Base-by-base conservation (phyloP, 2,329 filamentous ascomycete species). In the Penicillium sp. region DNA sequence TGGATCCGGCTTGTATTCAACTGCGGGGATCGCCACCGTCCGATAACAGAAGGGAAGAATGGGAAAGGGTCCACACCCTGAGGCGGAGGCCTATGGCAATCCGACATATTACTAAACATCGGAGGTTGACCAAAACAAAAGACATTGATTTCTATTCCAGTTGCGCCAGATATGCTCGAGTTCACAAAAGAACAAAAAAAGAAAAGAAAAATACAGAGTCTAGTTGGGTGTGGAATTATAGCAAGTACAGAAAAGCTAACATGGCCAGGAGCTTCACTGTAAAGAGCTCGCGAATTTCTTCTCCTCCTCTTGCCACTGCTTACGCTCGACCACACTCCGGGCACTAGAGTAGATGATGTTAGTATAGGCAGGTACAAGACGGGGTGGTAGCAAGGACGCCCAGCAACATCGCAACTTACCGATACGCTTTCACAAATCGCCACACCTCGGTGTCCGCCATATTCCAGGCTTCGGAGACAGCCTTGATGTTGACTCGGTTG, bases 401-500 rank as follows among this genome's bases (percentile, higher is more conserved):
- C 31, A 33, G 9, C 16, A 11, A 70, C 65, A 53, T 55, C 39
- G 39, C 19, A 13, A 70, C 67, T 55, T 54, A 76, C 74, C 72
- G 77, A 63, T 78, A 87, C 5, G 85, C 84, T 51, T 83, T 75
- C 21, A 84, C 80, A 66, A 88, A 88, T 57, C 81, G 81, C 85
- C 85, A 88, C 8, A 81, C 79, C 68, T 88, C 85, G 3, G 83
- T 82, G 63, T 88, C 85, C 2, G 82, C 84, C 59, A 87, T 61
- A 64, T 85, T 87, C 85, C 78, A 80, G 29, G 77, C 77, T 65
- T 80, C 78, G 26, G 76, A 72, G 51, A 78, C 75, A 36, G 77
- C 76, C 37, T 72, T 75, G 44, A 79, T 73, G 50, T 64, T 68
- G 58, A 72, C 68, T 21, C 71, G 62, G 51, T 74, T 72, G 36